Percentiles rank a stretch among this genome's conserved stretches.
Conservation (phyloP, 805 yeast genomes). For the Kodamaea sagamina region DNA sequence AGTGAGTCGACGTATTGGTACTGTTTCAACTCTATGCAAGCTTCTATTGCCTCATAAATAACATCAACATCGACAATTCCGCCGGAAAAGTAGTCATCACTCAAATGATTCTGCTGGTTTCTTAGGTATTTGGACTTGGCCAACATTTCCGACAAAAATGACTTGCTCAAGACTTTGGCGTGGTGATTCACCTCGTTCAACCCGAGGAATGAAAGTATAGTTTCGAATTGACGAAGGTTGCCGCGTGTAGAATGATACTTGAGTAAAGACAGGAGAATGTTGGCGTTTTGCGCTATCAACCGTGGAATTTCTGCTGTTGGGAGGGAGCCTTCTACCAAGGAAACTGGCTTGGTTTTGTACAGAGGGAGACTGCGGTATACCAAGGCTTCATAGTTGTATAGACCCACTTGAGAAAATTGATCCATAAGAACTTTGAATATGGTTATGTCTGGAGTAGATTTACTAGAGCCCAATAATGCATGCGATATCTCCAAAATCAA, state of each 20-base stretch:
- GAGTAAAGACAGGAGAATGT: slow-evolving; percentile 29
- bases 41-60: slow-evolving; percentile 29
- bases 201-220: slow-evolving; percentile 28
- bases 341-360: slow-evolving; percentile 20
- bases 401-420: slow-evolving; percentile 22
- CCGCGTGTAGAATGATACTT: slow-evolving; percentile 25
- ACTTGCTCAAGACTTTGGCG: slow-evolving; percentile 21
- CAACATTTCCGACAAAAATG: slow-evolving; percentile 25
- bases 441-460: slow-evolving; percentile 26
- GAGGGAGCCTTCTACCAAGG: background rate
- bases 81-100: background rate
- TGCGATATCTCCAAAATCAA: slow-evolving; percentile 1
- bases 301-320: background rate
- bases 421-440: slow-evolving; percentile 30
- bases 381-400: slow-evolving; percentile 30
- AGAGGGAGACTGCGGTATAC: slow-evolving; percentile 29
- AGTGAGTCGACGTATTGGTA: slow-evolving; percentile 35
- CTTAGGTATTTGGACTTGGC: slow-evolving; percentile 27
- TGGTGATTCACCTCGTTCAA: slow-evolving; percentile 27
- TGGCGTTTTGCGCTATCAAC: slow-evolving; percentile 32
- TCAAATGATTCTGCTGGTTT: background rate
- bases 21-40: slow-evolving; percentile 29
- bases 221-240: slow-evolving; percentile 23
- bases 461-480: slow-evolving; percentile 6
- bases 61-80: slow-evolving; percentile 17